Conservation (phyloP, 1,284 basidiomycete species). For the Irpex sp. region DNA sequence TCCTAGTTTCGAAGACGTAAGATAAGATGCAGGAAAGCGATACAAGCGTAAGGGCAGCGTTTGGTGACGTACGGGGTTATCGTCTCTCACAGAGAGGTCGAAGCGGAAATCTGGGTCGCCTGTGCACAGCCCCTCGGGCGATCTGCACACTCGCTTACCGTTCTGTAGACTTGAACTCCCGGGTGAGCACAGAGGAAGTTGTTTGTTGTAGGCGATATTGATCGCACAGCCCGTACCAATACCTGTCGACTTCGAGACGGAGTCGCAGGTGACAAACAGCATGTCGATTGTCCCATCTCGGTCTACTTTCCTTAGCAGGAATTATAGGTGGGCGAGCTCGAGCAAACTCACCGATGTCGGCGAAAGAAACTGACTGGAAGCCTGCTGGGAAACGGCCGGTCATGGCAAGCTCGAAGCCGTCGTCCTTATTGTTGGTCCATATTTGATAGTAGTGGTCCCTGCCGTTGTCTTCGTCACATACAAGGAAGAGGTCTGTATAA, state of each 20-base stretch:
- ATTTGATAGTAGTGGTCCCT: conserved; percentile 76
- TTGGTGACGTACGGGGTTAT: conserved; percentile 54
- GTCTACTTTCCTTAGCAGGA: conserved; percentile 42
- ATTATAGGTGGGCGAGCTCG: neutral
- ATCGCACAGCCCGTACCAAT: conserved; percentile 76
- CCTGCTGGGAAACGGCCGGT: conserved; percentile 74
- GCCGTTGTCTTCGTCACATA: conserved; percentile 64
- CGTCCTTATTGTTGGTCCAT: conserved; percentile 82
- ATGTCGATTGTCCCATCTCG: conserved; percentile 97
- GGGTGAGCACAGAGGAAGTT: conserved; percentile 77
- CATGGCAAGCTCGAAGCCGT: conserved; percentile 72
- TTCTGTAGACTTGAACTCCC: conserved; percentile 44
- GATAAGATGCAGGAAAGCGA: too few relatives aligned
- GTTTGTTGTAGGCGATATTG: conserved; percentile 93
- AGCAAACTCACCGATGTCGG: conserved; percentile 75
- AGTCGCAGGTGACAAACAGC: conserved; percentile 84
- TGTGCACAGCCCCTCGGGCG: conserved; percentile 78
- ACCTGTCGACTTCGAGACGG: conserved; percentile 63
- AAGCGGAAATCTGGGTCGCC: conserved; percentile 83
- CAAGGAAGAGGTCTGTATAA: conserved; percentile 79
- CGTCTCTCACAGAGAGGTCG: conserved; percentile 51
- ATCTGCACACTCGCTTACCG: conserved; percentile 64
- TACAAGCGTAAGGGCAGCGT: too few relatives aligned
- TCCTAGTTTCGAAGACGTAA: conserved; percentile 36
- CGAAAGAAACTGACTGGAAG: conserved; percentile 81